Evolutionary conservation across 805 yeast species (phyloP), one percentile per base, ranked within the genome.

Genomic region (Tanozyma kutaoensis): DNA sequence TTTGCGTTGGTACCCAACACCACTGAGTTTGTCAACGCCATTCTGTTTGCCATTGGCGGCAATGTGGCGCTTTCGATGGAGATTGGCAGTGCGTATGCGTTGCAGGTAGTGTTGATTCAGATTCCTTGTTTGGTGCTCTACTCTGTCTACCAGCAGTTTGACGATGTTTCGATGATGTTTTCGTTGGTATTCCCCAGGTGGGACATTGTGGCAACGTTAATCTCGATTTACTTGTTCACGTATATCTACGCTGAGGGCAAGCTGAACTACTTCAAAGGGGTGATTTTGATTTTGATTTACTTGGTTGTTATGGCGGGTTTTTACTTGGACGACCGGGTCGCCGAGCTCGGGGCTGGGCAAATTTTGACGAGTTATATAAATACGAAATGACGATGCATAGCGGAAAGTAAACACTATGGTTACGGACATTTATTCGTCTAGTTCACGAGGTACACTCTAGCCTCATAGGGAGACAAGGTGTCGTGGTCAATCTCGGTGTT

Each of bases 1-100:
- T 91, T 91, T 57, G 97, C 98, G 0, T 58, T 91, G 24, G 95
- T 91, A 15, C 98, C 98, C 9, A 91, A 86, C 45, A 84, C 97
- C 5, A 91, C 98, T 0, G 98, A 91, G 54, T 91, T 91, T 43
- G 66, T 91, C 32, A 91, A 91, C 52, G 98, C 97, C 42, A 86
- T 91, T 31, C 85, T 95, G 15, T 91, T 91, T 58, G 98, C 98
- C 0, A 72, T 84, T 39, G 74, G 88, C 40, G 98, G 98, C 2
- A 91, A 91, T 39, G 95, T 91, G 29, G 95, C 98, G 1, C 59
- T 91, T 24, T 81, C 95, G 3, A 81, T 91, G 94, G 98, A 91
- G 48, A 91, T 91, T 50, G 98, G 98, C 33, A 76, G 93, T 35
- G 98, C 98, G 0, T 91, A 91, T 48, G 98, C 95, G 0, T 62